A percentile compares a stretch with the other conserved stretches of the same genome.
Conservation (phyloP, 345 rosid species). For the Adansonia digitata region DNA sequence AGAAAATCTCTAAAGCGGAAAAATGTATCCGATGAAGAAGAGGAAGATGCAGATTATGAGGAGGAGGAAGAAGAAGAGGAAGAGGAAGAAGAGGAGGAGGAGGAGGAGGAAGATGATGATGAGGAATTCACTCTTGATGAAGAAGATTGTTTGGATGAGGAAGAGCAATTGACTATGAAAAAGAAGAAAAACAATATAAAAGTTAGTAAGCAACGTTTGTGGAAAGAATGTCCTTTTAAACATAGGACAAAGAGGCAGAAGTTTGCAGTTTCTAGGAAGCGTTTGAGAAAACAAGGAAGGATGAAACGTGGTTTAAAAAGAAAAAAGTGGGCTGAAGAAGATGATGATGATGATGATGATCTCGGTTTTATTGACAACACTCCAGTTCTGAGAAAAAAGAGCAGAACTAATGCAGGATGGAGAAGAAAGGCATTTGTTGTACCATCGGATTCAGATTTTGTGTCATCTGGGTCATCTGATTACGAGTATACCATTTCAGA, state of each 20-base stretch:
- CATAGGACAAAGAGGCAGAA: background rate
- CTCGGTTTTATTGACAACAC: background rate
- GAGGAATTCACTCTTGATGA: background rate
- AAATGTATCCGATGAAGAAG: background rate
- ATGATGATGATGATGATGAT: background rate
- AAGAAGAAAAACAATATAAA: background rate
- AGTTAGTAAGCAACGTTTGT: background rate
- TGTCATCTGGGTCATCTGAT: background rate
- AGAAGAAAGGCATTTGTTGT: background rate
- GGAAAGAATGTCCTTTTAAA: background rate
- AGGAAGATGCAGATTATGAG: background rate
- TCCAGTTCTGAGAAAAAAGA: background rate
- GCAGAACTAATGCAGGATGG: background rate
- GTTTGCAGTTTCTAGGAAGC: background rate
- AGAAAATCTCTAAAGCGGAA: background rate
- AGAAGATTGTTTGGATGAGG: background rate
- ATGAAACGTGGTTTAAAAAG: background rate
- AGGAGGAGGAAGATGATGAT: conserved; percentile 31
- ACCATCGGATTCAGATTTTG: background rate
- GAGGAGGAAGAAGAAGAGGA: background rate
- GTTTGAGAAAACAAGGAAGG: background rate
- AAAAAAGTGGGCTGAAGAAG: background rate
- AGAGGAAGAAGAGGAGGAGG: background rate
- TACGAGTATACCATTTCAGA: background rate
- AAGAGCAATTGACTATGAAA: background rate